These are phyloP conservation scores for Neonectria hederae DNA, from an alignment of 2,329 filamentous ascomycete species.

Conservation along the genomic window DNA sequence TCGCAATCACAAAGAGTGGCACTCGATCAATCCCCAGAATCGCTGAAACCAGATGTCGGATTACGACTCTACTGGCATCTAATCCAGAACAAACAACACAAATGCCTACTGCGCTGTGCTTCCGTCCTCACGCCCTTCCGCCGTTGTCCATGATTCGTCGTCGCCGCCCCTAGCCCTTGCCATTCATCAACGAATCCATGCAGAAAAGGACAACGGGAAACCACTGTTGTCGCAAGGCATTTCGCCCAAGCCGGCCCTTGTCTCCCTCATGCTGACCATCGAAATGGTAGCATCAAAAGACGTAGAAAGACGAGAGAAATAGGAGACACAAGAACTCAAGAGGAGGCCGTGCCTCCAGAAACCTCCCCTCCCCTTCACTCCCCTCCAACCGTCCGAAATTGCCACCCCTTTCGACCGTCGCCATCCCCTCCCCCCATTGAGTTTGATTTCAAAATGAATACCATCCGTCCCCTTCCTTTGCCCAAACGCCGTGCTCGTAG, in stretches of 20 bases:
- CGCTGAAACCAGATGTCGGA: slow-evolving; percentile 34
- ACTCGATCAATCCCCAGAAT: background rate
- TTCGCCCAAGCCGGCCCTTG: background rate
- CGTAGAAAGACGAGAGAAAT: slow-evolving; percentile 26
- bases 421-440: slow-evolving; percentile 30
- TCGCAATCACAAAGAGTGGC: background rate
- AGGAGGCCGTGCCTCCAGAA: slow-evolving; percentile 30
- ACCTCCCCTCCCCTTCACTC: slow-evolving; percentile 25
- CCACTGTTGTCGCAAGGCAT: background rate
- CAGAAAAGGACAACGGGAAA: slow-evolving; percentile 11
- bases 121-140: slow-evolving; percentile 14
- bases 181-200: slow-evolving; percentile 3
- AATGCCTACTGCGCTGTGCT: slow-evolving; percentile 24
- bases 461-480: slow-evolving; percentile 34
- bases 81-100: slow-evolving; percentile 31
- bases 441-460: slow-evolving; percentile 23
- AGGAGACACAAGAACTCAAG: slow-evolving; percentile 18
- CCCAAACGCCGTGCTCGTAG: slow-evolving; percentile 47
- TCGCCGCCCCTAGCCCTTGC: slow-evolving; percentile 2
- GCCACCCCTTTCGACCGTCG: slow-evolving; percentile 29
- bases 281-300: slow-evolving; percentile 22
- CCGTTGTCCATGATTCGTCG: background rate
- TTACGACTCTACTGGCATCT: slow-evolving; percentile 43
- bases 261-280: slow-evolving; percentile 5
- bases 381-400: slow-evolving; percentile 26